Evolutionary conservation across 2,329 filamentous ascomycete species (phyloP), one percentile per base, ranked within the genome.

Genomic region (Paecilomyces fulvus): DNA sequence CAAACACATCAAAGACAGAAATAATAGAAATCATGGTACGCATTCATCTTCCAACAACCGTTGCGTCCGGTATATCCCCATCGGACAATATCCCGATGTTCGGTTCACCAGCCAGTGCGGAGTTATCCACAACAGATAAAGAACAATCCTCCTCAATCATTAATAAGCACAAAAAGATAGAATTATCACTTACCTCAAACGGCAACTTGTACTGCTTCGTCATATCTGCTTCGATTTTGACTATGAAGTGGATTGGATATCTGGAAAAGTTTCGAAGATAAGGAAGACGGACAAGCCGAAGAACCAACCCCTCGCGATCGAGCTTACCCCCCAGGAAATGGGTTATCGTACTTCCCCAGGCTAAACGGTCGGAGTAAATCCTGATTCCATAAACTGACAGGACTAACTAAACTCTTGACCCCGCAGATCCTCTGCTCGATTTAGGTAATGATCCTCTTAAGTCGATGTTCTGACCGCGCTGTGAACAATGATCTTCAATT

Each of bases 131-230:
- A 17, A 43, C 5, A 43, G 37, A 43, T 43, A 17, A n/a, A 43
- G 4, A 3, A 43, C 7, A 28, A 28, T 3, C 25, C 4, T 28
- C 25, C 21, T 21, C 21, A 2, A 2, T 28, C 25, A 28, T 28
- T 1, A 28, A 17, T n/a, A 17, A 43, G 20, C 52, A 20, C 30
- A 1, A 53, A 21, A 46, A 55, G n/a, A 56, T 37, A 43, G 12
- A 6, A 28, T 14, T 0, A 30, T 49, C 9, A 51, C 61, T 57
- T 65, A 74, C 72, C 66, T 71, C 60, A 59, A 74, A 74, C 3
- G 72, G 72, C 2, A 74, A 58, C 51, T 72, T 55, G 43, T 74
- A 74, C 43, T 72, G 56, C 11, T 65, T 64, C 28, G 67, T 61
- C 70, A 72, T 73, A 11, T 20, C 14, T 43, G 25, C 7, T 5